Conservation (phyloP, 345 rosid genomes). For the Populus deltoides region DNA sequence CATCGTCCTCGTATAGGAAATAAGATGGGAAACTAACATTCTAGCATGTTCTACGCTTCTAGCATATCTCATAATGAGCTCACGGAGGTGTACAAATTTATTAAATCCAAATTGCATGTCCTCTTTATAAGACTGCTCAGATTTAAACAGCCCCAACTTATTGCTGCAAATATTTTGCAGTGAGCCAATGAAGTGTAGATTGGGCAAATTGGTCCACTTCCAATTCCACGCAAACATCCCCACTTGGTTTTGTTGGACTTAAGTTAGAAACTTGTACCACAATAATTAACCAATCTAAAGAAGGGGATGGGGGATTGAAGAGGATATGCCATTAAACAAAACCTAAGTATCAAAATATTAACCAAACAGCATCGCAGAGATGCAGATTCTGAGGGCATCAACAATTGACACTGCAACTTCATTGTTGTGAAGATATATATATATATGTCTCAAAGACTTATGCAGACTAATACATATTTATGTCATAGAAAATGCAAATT, state of each 20-base stretch:
- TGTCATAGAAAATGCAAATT: background rate
- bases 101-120: background rate
- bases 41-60: background rate
- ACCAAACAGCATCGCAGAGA: background rate
- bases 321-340: background rate
- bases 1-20: background rate
- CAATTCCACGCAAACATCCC: background rate
- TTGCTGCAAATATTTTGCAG: background rate
- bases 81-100: background rate
- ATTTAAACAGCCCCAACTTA: background rate
- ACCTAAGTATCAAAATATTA: background rate
- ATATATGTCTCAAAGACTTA: background rate
- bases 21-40: background rate
- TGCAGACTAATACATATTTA: background rate
- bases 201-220: background rate
- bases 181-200: background rate
- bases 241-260: background rate
- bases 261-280: background rate
- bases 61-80: background rate
- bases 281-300: background rate
- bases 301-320: background rate
- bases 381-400: background rate
- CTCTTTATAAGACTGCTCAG: background rate
- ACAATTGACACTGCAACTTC: background rate
- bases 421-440: background rate